phyloP scores from a whole-genome alignment of 352 stramenopile genomes.

The Pythium plurisporium region DNA sequence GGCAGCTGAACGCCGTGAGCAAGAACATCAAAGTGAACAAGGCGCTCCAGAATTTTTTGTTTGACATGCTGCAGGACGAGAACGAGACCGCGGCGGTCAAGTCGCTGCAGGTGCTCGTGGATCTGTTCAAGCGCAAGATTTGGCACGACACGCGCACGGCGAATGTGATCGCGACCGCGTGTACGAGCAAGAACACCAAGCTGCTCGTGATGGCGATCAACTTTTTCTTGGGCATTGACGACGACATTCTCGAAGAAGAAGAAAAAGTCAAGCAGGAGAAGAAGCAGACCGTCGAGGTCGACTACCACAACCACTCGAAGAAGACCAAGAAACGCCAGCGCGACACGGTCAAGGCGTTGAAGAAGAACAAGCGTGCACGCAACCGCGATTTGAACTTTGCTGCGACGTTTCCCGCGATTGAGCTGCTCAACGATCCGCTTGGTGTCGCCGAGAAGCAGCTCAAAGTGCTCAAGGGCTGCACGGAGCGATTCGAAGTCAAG shows the following conservation, averaged over 20 bases:
- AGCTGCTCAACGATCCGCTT: slow-evolving; percentile 96
- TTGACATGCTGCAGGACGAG: slow-evolving; percentile 91
- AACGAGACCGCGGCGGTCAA: slow-evolving; percentile 84
- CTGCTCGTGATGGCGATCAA: slow-evolving; percentile 90
- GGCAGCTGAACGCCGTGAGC: slow-evolving; percentile 75
- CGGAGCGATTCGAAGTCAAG: slow-evolving; percentile 91
- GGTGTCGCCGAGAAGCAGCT: slow-evolving; percentile 93
- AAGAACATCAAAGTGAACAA: slow-evolving; percentile 97
- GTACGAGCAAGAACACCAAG: slow-evolving; percentile 82
- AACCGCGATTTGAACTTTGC: slow-evolving; percentile 73
- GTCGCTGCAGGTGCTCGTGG: slow-evolving; percentile 90
- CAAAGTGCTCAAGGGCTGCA: slow-evolving; percentile 87
- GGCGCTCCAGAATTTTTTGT: slow-evolving; percentile 93
- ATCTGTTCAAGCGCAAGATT: slow-evolving; percentile 96
- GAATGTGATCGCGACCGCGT: slow-evolving; percentile 95
- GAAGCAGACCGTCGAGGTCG: slow-evolving; percentile 77
- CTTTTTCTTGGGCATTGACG: slow-evolving; percentile 99
- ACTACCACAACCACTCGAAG: slow-evolving; percentile 95
- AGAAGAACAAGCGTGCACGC: slow-evolving; percentile 88
- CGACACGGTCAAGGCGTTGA: slow-evolving; percentile 82
- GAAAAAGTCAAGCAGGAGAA: slow-evolving; percentile 89
- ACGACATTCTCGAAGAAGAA: slow-evolving; percentile 96
- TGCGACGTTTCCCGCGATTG: slow-evolving; percentile 94
- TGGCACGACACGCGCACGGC: slow-evolving; percentile 97
- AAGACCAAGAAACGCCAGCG: slow-evolving; percentile 93